Conservation (phyloP, 2,329 filamentous ascomycete genomes). For the Fusarium algeriense region DNA sequence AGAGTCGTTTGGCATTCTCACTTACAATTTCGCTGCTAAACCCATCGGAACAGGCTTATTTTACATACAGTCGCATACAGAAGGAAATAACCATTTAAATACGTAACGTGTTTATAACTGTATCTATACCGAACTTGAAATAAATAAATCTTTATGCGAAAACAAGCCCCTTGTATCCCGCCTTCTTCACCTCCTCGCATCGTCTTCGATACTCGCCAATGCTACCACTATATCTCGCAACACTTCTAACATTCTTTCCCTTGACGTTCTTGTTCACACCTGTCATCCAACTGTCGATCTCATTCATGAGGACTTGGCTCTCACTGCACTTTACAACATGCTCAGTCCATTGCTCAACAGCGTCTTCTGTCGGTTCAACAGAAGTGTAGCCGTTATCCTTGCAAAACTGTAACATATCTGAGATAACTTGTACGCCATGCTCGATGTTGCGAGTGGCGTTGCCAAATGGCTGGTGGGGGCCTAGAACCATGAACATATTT, state of each 20-base stretch:
- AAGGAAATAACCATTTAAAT: no score
- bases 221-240: constrained; percentile 45
- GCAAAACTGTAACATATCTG: constrained; percentile 28
- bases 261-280: constrained; percentile 66
- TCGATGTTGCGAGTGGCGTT: constrained; percentile 39
- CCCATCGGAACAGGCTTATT: no score
- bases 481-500: constrained; percentile 44
- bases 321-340: constrained; percentile 61
- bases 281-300: constrained; percentile 65
- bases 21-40: no score
- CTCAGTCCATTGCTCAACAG: constrained; percentile 46
- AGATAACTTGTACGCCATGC: not conserved
- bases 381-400: constrained; percentile 19
- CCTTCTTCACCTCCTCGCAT: constrained; percentile 15
- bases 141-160: constrained; percentile 11
- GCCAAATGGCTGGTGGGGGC: constrained; percentile 35
- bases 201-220: constrained; percentile 30
- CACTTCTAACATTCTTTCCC: constrained; percentile 57
- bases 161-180: constrained; percentile 6
- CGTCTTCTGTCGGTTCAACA: constrained; percentile 13
- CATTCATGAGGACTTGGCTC: constrained; percentile 53
- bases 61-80: no score
- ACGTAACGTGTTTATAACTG: not conserved
- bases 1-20: no score
- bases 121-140: not conserved